Evolutionary conservation across 306 rosid species (phyloP).

Genomic region (Gleditsia sinensis): DNA sequence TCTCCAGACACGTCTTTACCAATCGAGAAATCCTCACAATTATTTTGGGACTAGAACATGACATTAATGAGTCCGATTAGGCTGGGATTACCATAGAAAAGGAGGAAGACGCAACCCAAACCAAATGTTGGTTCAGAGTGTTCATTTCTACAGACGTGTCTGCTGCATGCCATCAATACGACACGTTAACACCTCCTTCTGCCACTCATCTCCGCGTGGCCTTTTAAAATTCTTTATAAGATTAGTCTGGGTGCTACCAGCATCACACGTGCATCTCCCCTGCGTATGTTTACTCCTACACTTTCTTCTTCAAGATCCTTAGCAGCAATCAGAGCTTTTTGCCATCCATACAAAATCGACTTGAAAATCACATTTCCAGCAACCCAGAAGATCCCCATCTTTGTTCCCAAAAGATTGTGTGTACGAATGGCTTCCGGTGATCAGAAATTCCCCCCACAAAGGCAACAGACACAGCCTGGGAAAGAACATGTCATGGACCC

Average conservation of each 20-base stretch:
- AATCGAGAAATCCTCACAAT: no score
- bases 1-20: no score
- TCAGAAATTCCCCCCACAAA: constrained; percentile 59
- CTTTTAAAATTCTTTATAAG: not conserved
- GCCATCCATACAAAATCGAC: not conserved
- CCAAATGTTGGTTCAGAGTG: not conserved
- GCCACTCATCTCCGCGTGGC: constrained; percentile 48
- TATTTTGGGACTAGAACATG: not conserved
- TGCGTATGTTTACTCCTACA: not conserved
- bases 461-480: constrained; percentile 71
- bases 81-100: not conserved
- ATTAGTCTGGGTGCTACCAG: not conserved
- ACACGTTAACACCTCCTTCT: constrained; percentile 33
- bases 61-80: not conserved
- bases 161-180: constrained; percentile 28
- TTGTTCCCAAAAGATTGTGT: constrained; percentile 11
- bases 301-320: constrained; percentile 28
- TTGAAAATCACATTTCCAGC: constrained; percentile 7
- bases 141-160: constrained; percentile 27
- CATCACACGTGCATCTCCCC: not conserved
- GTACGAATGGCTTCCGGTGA: constrained; percentile 71
- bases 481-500: constrained; percentile 82
- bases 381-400: constrained; percentile 15
- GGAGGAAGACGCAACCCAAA: not conserved
- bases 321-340: not conserved